Conservation (phyloP, 306 rosid genomes). For the Prinsepia uniflora region DNA sequence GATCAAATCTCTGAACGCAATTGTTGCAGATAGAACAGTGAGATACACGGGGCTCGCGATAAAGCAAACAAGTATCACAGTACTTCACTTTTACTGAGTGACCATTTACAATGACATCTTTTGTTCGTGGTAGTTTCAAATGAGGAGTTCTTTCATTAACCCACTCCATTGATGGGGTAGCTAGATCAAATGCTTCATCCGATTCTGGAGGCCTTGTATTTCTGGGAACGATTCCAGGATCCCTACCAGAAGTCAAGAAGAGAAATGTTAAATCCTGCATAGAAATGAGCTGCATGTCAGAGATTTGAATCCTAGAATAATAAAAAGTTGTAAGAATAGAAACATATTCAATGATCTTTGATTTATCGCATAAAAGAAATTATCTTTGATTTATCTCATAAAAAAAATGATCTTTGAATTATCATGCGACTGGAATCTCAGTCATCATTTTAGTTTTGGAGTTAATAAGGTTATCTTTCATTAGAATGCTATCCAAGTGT, state of each 20-base stretch:
- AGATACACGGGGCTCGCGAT: constrained; percentile 95
- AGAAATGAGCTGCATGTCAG: constrained; percentile 32
- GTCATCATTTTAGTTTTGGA: neutral
- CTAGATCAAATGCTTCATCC: constrained; percentile 52
- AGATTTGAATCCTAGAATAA: constrained; percentile 26
- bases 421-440: neutral
- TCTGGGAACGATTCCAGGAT: constrained; percentile 94
- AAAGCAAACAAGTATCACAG: constrained; percentile 92
- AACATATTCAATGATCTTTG: neutral
- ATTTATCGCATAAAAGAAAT: no score
- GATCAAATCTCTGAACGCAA: constrained; percentile 94
- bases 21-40: constrained; percentile 99
- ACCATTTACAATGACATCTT: constrained; percentile 73
- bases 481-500: neutral
- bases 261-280: constrained; percentile 84
- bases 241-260: constrained; percentile 76
- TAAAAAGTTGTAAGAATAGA: constrained; percentile 6
- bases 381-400: no score
- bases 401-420: neutral
- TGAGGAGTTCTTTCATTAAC: constrained; percentile 74
- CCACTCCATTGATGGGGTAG: constrained; percentile 99
- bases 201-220: constrained; percentile 74
- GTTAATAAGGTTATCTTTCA: neutral
- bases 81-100: constrained; percentile 80
- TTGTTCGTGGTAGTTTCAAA: constrained; percentile 81